Conservation (phyloP, 768 basidiomycete species). For the Daedaleopsis sinensis region DNA sequence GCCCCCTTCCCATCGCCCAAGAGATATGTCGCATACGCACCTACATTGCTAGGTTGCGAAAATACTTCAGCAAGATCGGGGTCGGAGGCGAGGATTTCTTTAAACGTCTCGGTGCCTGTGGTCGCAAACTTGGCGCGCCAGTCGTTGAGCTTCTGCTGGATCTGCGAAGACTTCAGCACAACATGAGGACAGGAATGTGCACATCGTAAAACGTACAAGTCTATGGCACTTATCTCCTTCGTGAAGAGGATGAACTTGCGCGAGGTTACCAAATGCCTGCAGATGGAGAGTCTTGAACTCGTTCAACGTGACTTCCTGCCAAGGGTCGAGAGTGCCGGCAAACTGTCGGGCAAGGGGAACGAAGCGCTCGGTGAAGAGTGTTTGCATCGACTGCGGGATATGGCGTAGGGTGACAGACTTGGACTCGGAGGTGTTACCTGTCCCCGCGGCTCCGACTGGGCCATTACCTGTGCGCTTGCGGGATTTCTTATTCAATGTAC, state of each 20-base stretch:
- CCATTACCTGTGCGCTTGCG: too few species aligned
- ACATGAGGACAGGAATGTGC: background rate
- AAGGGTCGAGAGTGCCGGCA: background rate
- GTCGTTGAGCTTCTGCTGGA: background rate
- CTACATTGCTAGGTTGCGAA: background rate
- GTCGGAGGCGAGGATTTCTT: background rate
- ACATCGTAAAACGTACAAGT: background rate
- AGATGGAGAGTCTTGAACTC: background rate
- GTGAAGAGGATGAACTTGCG: background rate
- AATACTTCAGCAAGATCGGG: background rate
- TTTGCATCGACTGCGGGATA: background rate
- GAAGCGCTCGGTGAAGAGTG: background rate
- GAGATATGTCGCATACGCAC: background rate
- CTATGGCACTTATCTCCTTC: background rate
- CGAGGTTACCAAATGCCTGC: background rate
- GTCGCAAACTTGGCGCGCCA: background rate
- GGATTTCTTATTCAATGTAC: too few species aligned
- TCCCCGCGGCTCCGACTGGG: too few species aligned
- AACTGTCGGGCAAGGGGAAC: background rate
- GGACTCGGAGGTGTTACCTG: too few species aligned
- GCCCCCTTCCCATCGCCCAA: background rate
- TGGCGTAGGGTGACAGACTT: background rate
- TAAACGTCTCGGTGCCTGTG: background rate
- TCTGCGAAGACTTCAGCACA: background rate
- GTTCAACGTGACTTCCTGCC: background rate